Base-by-base conservation (phyloP, 805 yeast species). In the Kodamaea nitidulidarum region DNA sequence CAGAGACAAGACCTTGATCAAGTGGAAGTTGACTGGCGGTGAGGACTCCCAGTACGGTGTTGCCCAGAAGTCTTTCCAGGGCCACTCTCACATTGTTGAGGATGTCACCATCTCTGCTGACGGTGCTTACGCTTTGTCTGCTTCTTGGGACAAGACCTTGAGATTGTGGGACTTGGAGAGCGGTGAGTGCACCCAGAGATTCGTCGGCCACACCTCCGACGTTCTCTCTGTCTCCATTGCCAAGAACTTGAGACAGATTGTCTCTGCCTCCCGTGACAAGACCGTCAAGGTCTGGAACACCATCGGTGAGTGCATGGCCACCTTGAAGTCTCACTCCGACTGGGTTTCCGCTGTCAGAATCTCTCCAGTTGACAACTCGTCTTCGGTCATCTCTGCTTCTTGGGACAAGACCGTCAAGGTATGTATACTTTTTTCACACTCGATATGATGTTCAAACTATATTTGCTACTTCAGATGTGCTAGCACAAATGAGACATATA, bases 401-500 rank as follows among this genome's bases (percentile, higher is more conserved):
- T 88, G 95, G 91, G 99, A 93, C 74, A 93, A 91, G 78, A 76
- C 90, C 61, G 95, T 95, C 63, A 93, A 93, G 90, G 98, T 91
- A 88, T 78, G 96, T 88, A 64, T 43, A 48, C 41, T 32, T 43
- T 37, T 47, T 42, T 47, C 42, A 38, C 30, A 38, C 35, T 56
- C 60, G 66, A 76, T 59, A 76, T 86, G 95, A 86, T 87, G 95
- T 69, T 56, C 48, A 51, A n/a, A 29, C 55, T 65, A 83, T 91
- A 93, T 93, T 91, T 91, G 98, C 98, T 91, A 91, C 98, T 91
- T 91, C 97, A 78, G 98, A 91, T 88, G 83, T 52, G 71, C 69
- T 67, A 54, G 57, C 63, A 57, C 84, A 93, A 80, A 88, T 91
- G 98, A 93, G 97, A 91, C 95, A 82, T 81, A 73, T 65, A 46